Conservation (phyloP, 2,329 filamentous ascomycete genomes). For the Neonectria faginata region DNA sequence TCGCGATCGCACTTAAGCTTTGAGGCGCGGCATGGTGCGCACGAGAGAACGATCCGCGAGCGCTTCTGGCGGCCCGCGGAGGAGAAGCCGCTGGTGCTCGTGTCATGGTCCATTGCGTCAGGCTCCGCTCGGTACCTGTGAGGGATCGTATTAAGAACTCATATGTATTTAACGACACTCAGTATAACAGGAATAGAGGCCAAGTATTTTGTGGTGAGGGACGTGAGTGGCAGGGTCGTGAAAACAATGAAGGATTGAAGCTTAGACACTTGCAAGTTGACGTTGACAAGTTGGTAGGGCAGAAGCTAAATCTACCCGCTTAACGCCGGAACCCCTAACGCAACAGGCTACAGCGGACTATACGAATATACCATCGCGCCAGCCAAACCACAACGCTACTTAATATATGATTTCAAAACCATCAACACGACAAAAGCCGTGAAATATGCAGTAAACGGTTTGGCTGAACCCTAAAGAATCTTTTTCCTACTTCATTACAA, state of each 20-base stretch:
- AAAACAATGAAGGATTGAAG: not conserved
- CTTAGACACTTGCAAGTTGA: slow-evolving; percentile 7
- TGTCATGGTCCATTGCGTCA: slow-evolving; percentile 33
- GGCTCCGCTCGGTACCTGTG: slow-evolving; percentile 13
- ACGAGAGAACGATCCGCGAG: slow-evolving; percentile 63
- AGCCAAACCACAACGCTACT: not conserved
- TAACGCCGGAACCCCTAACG: slow-evolving; percentile 10
- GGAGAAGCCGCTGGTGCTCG: slow-evolving; percentile 39
- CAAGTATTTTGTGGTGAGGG: no score
- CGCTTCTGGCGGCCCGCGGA: slow-evolving; percentile 54
- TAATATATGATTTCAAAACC: not conserved
- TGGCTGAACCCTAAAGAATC: not conserved
- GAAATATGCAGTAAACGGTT: not conserved
- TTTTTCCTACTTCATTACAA: slow-evolving; percentile 23
- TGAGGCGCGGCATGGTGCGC: slow-evolving; percentile 63
- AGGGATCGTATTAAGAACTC: not conserved
- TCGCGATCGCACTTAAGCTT: slow-evolving; percentile 69
- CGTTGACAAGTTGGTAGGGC: slow-evolving; percentile 13
- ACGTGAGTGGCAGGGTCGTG: slow-evolving; percentile 3
- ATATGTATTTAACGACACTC: not conserved
- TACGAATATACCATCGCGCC: not conserved
- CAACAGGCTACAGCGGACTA: slow-evolving; percentile 2
- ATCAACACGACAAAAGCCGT: not conserved
- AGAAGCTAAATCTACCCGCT: slow-evolving; percentile 4
- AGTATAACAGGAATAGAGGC: not conserved